These are phyloP conservation scores for Hibiscus syriacus DNA, from an alignment of 345 rosid species.

Conservation along the genomic window DNA sequence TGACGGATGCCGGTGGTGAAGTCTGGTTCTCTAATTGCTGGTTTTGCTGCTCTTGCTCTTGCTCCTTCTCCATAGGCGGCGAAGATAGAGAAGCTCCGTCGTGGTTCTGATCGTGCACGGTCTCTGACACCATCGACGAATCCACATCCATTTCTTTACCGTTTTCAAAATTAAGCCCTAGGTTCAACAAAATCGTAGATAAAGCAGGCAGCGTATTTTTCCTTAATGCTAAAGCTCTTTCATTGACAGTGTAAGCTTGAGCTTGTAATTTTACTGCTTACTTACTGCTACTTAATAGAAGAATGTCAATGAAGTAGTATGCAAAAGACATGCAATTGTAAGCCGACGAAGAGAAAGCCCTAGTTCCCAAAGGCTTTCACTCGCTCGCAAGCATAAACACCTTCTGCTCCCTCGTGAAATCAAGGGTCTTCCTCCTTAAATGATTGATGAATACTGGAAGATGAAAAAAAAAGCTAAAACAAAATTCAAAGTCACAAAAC, in stretches of 20 bases:
- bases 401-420: not conserved
- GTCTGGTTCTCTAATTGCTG: constrained; percentile 33
- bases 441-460: not conserved
- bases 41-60: constrained; percentile 15
- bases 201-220: not conserved
- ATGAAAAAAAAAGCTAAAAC: not conserved
- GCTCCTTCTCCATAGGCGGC: constrained; percentile 47
- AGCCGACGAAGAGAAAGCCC: not conserved
- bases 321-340: not conserved
- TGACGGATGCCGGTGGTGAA: constrained; percentile 30
- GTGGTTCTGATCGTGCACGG: constrained; percentile 51
- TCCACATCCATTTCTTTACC: constrained; percentile 59
- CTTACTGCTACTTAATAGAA: not conserved
- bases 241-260: not conserved
- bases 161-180: constrained; percentile 27
- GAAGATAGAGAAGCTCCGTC: constrained; percentile 20
- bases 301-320: not conserved
- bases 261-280: not conserved
- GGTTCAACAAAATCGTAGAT: constrained; percentile 13
- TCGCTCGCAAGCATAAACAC: not conserved
- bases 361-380: constrained; percentile 4
- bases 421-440: not conserved
- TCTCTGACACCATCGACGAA: constrained; percentile 59
- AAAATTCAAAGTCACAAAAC: not conserved
- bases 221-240: not conserved